Base-by-base conservation (phyloP, 2,329 filamentous ascomycete species). In the Grosmannia serpens region DNA sequence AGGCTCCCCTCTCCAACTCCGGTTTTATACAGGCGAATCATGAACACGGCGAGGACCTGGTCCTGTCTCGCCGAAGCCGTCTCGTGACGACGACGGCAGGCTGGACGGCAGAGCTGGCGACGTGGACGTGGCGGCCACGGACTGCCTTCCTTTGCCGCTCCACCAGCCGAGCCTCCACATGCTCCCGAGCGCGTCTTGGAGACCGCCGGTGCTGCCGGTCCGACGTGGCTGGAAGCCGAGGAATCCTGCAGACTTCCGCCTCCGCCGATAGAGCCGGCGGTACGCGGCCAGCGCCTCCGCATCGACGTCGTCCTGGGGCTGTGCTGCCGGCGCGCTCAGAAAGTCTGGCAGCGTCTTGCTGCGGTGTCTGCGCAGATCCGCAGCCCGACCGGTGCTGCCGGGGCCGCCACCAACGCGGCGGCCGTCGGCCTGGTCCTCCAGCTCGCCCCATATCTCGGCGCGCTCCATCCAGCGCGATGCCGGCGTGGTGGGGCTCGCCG, bases 381-480 rank as follows among this genome's bases (percentile, higher is more conserved):
- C 3, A 62, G 60, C 46, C 17, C 33, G 24, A 22, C 51, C 10
- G 22, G 41, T 11, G 24, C 70, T 73, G 35, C 73, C 69, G 27
- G 73, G 71, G 55, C 83, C 80, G 46, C 26, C 35, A 33, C 31
- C 11, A 33, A 33, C 31, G 20, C 38, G 24, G 13, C 70, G 73
- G 33, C 73, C 69, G 24, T 73, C 71, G 55, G 83, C 80, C 47
- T 87, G 83, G 65, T 95, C 91, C 67, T 94, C 86, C 17, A 96
- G 77, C 69, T 95, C 90, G 58, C 85, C 88, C 91, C 90, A 95
- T 35, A 95, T 94, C 65, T 94, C 88, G 41, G 84, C 84, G 1
- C 83, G 82, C 68, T 94, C 88, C 59, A 82, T 75, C 77, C 81
- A 82, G 57, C 83, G 68, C 4, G 60, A 59, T 33, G 61, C 62